Base-by-base conservation (phyloP, 805 yeast species). In the Pichia cephalocereana region DNA sequence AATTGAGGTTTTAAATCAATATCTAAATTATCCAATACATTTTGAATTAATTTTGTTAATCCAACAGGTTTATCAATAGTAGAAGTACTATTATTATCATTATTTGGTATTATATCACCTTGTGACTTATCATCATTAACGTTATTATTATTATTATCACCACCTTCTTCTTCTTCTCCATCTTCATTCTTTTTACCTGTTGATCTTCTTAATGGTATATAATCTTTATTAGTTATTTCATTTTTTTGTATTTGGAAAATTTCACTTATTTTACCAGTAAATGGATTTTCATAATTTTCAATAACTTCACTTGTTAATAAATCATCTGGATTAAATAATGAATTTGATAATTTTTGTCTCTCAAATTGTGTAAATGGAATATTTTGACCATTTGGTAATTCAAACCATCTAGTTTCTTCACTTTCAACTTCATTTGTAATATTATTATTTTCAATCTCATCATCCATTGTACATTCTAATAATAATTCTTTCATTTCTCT, bases 1-100 rank as follows among this genome's bases (percentile, higher is more conserved):
- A 88, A 71, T 40, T 88, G 84, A 1, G 96, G 84, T 51, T 95
- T 75, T 54, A 86, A 70, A 68, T 86, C 95, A 28, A 88, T 85
- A 65, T 90, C 96, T 43, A 82, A 75, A 48, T 73, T 69, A 44
- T 75, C 73, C 50, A 74, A 70, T 28, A 77, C 77, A 54, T 73
- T 79, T 41, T 76, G 75, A 47, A 78, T 73, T 51, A 89, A 68
- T 49, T 77, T 81, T 2, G 85, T 76, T 15, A 88, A 56, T 2
- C 79, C 79, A 19, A 59, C 45, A 9, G 58, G 30, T 31, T 34
- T 18, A 12, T 43, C 39, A 26, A 37, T 27, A 27, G 50, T 10
- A 14, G n/a, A 14, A 15, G 17, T 34, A 14, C 17, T 3, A 34
- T 34, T 34, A 34, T 4, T 10, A 26, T 41, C 23, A 18, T 41